Percentiles rank a stretch among this genome's conserved stretches.
phyloP scores from a whole-genome alignment of 1,284 basidiomycete species.

The Puccinia horiana region DNA sequence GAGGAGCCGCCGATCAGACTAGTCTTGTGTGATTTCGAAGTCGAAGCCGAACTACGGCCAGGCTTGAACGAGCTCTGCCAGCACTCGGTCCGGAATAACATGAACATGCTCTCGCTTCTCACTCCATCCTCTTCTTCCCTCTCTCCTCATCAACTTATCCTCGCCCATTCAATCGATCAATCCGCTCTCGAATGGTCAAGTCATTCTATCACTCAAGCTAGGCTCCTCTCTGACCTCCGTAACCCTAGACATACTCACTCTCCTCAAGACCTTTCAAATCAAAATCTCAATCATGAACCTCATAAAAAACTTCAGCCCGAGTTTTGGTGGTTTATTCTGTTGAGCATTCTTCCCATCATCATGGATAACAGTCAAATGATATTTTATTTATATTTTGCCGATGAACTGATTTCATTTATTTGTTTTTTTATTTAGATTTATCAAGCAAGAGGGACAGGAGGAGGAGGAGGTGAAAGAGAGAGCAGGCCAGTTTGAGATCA shows the following conservation, averaged over 20 bases:
- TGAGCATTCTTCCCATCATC: not conserved
- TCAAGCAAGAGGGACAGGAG: not conserved
- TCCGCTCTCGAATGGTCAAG: not conserved
- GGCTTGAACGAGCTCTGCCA: conserved; percentile 18
- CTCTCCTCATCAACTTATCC: not conserved
- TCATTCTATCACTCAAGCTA: conserved; percentile 16
- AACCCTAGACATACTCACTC: not conserved
- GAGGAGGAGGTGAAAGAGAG: not conserved
- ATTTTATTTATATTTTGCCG: not conserved
- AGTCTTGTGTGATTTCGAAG: not conserved
- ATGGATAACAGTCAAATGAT: not conserved
- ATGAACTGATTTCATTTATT: not conserved
- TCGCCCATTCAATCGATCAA: not conserved
- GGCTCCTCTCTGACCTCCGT: not conserved
- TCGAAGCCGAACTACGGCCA: conserved; percentile 13
- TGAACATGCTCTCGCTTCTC: conserved; percentile 11
- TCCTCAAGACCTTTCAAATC: not conserved
- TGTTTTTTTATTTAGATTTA: not conserved
- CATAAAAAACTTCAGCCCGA: conserved; percentile 6
- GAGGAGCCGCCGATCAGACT: conserved; percentile 12
- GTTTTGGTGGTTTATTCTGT: conserved; percentile 47
- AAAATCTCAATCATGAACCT: not conserved
- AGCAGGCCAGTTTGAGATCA: not conserved
- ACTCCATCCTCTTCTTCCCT: no score
- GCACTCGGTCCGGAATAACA: conserved; percentile 27